phyloP scores from a whole-genome alignment of 345 rosid species.

The Brassica incana region DNA sequence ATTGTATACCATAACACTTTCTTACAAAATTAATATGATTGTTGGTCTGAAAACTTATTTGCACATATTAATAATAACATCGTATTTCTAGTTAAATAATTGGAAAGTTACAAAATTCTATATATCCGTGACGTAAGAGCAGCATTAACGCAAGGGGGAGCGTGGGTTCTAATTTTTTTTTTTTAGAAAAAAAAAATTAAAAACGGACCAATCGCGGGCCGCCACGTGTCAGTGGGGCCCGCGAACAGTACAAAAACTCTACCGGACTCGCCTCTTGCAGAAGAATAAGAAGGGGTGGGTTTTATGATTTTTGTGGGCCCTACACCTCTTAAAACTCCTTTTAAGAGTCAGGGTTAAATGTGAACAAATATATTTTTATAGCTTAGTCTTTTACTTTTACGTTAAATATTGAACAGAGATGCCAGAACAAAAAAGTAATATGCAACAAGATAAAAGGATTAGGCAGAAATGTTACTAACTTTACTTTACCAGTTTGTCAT shows the following conservation, averaged over 20 bases:
- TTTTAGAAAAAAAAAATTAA: too few relatives aligned
- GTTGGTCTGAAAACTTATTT: neutral
- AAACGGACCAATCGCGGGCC: too few relatives aligned
- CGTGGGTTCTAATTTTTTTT: too few relatives aligned
- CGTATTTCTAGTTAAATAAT: neutral
- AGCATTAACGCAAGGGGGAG: too few relatives aligned
- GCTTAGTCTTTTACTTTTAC: neutral
- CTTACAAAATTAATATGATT: neutral
- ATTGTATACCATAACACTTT: neutral
- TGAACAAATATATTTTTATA: neutral
- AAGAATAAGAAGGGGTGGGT: too few relatives aligned
- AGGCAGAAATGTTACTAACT: neutral
- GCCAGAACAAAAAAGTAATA: neutral
- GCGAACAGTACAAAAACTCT: too few relatives aligned
- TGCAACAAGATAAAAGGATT: neutral
- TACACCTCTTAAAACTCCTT: too few relatives aligned
- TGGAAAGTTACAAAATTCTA: neutral
- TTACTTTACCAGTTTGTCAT: slow-evolving; percentile 31
- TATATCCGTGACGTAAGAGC: neutral
- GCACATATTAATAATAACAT: neutral
- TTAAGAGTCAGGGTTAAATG: too few relatives aligned
- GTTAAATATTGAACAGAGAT: neutral
- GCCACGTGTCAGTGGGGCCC: too few relatives aligned
- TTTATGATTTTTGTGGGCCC: too few relatives aligned
- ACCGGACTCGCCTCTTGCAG: too few relatives aligned